Evolutionary conservation across 164 flowering plant species (phyloP).

Genomic region (Houttuynia cordata): DNA sequence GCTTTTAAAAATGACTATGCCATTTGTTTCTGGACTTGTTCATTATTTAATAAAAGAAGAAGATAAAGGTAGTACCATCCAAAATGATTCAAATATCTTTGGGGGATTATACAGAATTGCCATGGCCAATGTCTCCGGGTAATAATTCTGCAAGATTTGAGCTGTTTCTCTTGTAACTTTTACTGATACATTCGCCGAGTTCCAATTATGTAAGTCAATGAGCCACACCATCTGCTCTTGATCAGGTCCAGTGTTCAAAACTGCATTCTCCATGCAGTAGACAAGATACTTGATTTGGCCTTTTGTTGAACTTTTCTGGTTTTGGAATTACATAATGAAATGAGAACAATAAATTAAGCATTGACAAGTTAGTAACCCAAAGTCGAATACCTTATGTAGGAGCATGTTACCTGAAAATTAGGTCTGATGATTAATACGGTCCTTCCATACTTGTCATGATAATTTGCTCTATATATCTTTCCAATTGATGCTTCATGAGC

Average conservation of each 20-base stretch:
- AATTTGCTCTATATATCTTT: conserved; percentile 42
- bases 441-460: conserved; percentile 47
- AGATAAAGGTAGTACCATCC: conserved; percentile 31
- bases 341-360: not conserved
- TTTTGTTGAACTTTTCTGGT: conserved; percentile 21
- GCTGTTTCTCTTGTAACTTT: conserved; percentile 52
- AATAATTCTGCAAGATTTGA: conserved; percentile 62
- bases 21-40: not conserved
- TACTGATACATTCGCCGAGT: conserved; percentile 35
- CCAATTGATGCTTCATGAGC: conserved; percentile 56
- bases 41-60: not conserved
- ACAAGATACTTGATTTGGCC: conserved; percentile 57
- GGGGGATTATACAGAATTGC: conserved; percentile 75
- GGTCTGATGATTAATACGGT: conserved; percentile 60
- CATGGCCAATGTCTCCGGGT: conserved; percentile 73
- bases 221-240: conserved; percentile 86
- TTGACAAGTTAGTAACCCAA: not conserved
- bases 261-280: conserved; percentile 64
- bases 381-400: not conserved
- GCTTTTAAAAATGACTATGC: no score
- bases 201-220: conserved; percentile 64
- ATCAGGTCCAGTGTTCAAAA: conserved; percentile 53
- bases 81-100: conserved; percentile 62
- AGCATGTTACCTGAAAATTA: conserved; percentile 34
- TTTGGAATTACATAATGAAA: not conserved